Evolutionary conservation across 2,329 filamentous ascomycete species (phyloP).

Genomic region (Alternaria triticimaculans): DNA sequence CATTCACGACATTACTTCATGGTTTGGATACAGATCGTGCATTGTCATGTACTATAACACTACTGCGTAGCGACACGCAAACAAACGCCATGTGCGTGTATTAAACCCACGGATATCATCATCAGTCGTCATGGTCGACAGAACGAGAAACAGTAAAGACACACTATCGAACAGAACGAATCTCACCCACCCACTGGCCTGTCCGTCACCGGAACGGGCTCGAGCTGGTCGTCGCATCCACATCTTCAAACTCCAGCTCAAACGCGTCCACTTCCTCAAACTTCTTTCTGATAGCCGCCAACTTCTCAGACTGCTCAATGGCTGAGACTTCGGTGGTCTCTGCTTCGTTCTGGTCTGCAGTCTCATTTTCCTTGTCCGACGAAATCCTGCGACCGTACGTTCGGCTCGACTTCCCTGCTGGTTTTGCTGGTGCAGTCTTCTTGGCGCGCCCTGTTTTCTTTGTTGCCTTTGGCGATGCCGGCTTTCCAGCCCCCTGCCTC

Average conservation of each 20-base stretch:
- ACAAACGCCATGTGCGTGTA: constrained; percentile 6
- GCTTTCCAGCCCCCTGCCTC: constrained; percentile 21
- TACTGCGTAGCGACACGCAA: neutral
- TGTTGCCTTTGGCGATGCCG: constrained; percentile 28
- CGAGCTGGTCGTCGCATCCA: constrained; percentile 49
- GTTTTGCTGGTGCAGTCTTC: constrained; percentile 25
- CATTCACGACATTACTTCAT: neutral
- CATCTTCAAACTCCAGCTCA: constrained; percentile 60
- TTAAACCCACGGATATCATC: constrained; percentile 7
- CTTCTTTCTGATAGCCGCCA: constrained; percentile 55
- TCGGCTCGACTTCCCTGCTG: constrained; percentile 31
- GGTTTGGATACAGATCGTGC: neutral
- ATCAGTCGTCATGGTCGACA: constrained; percentile 7
- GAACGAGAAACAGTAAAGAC: neutral
- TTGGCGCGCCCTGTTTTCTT: constrained; percentile 35
- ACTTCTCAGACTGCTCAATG: constrained; percentile 38
- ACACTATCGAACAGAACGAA: neutral
- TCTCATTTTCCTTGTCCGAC: constrained; percentile 54
- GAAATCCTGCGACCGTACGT: constrained; percentile 46
- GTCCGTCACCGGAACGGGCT: constrained; percentile 48
- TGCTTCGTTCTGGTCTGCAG: constrained; percentile 28
- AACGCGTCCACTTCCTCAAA: constrained; percentile 59
- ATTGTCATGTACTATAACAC: neutral
- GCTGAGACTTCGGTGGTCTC: constrained; percentile 38
- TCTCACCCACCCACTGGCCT: neutral